Percentiles rank a stretch among this genome's conserved stretches.
Conservation (phyloP, 176 grass and related monocot genomes). For the Carex scoparia region DNA sequence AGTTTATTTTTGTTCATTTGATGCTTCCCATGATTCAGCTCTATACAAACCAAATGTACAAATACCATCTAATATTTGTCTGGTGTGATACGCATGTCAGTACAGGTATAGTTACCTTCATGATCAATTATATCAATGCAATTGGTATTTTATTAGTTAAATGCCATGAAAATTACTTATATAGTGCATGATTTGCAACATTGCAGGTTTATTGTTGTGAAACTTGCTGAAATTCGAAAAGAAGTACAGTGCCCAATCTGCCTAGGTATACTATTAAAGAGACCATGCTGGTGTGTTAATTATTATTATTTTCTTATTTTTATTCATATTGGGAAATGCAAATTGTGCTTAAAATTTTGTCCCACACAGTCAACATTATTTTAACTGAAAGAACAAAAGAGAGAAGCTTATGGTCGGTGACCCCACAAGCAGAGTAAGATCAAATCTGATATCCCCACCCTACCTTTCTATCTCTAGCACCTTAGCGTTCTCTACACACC, state of each 20-base stretch:
- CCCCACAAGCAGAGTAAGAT: too few species aligned
- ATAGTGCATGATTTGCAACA: background rate
- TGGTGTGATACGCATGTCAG: background rate
- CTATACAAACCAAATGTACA: background rate
- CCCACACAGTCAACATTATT: background rate
- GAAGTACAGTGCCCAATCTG: constrained; percentile 29
- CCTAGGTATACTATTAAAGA: constrained; percentile 24
- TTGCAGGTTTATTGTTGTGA: constrained; percentile 28
- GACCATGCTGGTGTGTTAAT: background rate
- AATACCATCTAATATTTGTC: background rate
- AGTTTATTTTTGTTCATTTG: background rate
- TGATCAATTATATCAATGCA: background rate
- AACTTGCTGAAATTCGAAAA: constrained; percentile 28
- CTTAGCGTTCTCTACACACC: too few species aligned
- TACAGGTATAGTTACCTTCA: background rate
- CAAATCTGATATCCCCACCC: too few species aligned
- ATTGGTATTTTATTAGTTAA: background rate
- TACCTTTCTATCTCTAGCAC: too few species aligned
- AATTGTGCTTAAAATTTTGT: background rate
- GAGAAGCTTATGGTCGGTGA: too few species aligned
- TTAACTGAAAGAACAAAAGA: too few species aligned
- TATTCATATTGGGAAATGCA: background rate
- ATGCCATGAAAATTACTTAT: background rate
- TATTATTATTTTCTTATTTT: background rate
- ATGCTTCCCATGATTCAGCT: background rate